Conservation (phyloP, 306 rosid genomes). For the Lagenaria siceraria region DNA sequence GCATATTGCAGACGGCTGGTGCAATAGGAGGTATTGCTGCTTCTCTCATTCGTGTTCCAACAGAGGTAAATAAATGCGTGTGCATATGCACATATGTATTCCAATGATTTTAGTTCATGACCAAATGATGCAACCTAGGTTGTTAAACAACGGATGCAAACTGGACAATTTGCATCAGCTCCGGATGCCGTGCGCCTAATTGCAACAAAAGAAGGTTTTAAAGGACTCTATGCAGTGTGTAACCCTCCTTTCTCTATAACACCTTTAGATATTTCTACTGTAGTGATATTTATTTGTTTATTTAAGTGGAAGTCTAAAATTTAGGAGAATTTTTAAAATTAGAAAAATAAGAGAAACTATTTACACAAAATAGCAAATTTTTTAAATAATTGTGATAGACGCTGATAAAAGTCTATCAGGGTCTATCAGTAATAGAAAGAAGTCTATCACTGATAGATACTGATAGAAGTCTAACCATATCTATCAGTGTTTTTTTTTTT, state of each 20-base stretch:
- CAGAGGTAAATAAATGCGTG: slow-evolving; percentile 46
- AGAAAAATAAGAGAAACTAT: too few species aligned
- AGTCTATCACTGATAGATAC: too few species aligned
- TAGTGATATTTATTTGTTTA: neutral
- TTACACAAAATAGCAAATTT: too few species aligned
- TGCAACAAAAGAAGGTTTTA: slow-evolving; percentile 66
- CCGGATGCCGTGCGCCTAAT: slow-evolving; percentile 69
- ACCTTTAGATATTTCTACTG: neutral
- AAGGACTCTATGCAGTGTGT: slow-evolving; percentile 79
- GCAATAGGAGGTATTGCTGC: slow-evolving; percentile 92
- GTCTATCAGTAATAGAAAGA: too few species aligned
- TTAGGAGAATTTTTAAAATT: too few species aligned
- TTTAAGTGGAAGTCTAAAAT: neutral
- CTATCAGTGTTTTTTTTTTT: too few species aligned
- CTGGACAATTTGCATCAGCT: slow-evolving; percentile 84
- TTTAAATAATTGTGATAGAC: too few species aligned
- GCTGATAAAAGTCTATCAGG: too few species aligned
- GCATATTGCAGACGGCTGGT: slow-evolving; percentile 67
- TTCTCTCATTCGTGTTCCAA: slow-evolving; percentile 92
- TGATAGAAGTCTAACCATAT: too few species aligned
- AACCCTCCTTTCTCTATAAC: neutral
- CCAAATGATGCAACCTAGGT: slow-evolving; percentile 37
- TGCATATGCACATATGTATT: neutral
- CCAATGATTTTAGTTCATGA: slow-evolving; percentile 6
- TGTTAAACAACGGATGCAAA: slow-evolving; percentile 97